Evolutionary conservation across 495 filamentous ascomycete genomes (phyloP), one percentile per base, ranked within the genome.

Genomic region (Tuber brumale): DNA sequence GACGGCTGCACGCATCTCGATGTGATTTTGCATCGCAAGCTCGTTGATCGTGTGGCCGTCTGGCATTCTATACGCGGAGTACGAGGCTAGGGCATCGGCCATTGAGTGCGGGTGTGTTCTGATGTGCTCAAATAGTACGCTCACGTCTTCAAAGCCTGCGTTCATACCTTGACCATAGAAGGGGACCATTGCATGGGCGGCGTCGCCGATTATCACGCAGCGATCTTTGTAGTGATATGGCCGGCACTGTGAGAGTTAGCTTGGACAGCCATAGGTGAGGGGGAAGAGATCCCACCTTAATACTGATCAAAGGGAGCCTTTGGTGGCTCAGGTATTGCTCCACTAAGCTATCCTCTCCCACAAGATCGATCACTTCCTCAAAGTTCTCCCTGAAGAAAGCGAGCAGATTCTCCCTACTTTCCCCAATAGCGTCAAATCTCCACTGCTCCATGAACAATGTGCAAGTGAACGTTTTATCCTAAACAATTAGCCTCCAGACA

Each of bases 111-210:
- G 79, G 41, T 86, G 78, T 2, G 76, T 57, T 70, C 85, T 42
- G 23, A 83, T 45, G 70, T 83, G 79, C n/a, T 83, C 79, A 81
- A 97, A 92, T 18, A 97, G 88, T 61, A 94, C 88, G n/a, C 90
- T 87, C 45, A 95, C 90, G 83, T 97, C 90, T 84, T 95, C 91
- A 74, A 99, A 88, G 2, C 93, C 90, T 31, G 95, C 89, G 83
- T 99, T 94, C 86, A 96, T 92, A 70, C 93, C 91, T 81, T 98
- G 92, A 35, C 92, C 92, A 85, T 95, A 93, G 86, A 98, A 99
- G 2, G 96, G 95, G 0, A 99, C 93, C 89, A 99, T 97, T 70
- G 95, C 96, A 84, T 99, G 96, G 10, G 95, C 95, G 37, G 95
- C 94, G 81, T 99, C 95, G 71, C 95, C 95, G 66, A 99, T 80